Conservation (phyloP, 2,329 filamentous ascomycete species). For the Fusarium sp. region DNA sequence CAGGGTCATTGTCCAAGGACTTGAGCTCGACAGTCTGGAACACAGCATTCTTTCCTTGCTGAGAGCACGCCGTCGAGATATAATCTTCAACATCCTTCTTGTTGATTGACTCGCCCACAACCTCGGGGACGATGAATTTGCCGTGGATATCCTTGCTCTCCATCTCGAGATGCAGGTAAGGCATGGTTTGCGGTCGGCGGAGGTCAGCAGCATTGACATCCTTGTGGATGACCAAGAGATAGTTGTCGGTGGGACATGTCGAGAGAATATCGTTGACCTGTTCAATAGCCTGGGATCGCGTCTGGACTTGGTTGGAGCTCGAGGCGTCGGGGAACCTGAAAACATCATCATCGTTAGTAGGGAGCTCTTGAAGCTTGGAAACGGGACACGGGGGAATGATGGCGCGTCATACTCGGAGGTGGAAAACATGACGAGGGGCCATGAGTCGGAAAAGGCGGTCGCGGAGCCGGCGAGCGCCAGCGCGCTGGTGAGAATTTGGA, state of each 20-base stretch:
- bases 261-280: constrained; percentile 66
- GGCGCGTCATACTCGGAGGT: constrained; percentile 75
- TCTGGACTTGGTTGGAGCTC: constrained; percentile 60
- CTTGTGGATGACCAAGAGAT: constrained; percentile 83
- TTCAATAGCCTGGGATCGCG: constrained; percentile 56
- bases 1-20: constrained; percentile 56
- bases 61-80: constrained; percentile 60
- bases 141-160: constrained; percentile 50
- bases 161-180: constrained; percentile 61
- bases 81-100: constrained; percentile 55
- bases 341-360: constrained; percentile 33
- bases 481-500: constrained; percentile 62
- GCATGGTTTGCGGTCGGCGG: constrained; percentile 60
- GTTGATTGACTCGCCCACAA: constrained; percentile 62
- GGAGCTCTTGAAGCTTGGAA: constrained; percentile 35
- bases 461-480: constrained; percentile 68
- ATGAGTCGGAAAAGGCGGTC: constrained; percentile 85
- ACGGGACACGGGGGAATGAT: constrained; percentile 6
- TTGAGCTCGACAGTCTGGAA: constrained; percentile 56
- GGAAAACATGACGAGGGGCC: constrained; percentile 90
- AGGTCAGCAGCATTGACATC: constrained; percentile 80
- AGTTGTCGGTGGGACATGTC: constrained; percentile 78
- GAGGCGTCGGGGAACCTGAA: constrained; percentile 50
- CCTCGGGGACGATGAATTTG: constrained; percentile 66
- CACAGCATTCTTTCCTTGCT: constrained; percentile 55